Percentiles rank a stretch among this genome's conserved stretches.
These are phyloP conservation scores for Neurospora sp. DNA, from an alignment of 495 filamentous ascomycete genomes.

Conservation along the genomic window DNA sequence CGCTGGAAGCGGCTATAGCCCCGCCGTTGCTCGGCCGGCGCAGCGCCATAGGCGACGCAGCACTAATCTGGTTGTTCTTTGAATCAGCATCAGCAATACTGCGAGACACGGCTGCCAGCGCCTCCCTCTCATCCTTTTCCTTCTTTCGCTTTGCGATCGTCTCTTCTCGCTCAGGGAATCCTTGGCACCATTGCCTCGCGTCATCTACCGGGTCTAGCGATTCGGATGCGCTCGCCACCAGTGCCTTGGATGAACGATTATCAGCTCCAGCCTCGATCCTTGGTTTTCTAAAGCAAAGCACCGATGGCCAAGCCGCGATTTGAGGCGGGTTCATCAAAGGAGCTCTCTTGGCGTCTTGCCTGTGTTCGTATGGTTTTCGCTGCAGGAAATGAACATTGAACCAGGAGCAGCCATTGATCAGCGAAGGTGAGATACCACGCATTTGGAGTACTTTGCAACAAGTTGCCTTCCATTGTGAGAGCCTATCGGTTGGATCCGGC, in stretches of 20 bases:
- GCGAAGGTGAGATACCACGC: slow-evolving; percentile 28
- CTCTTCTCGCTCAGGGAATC: slow-evolving; percentile 38
- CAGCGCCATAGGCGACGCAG: slow-evolving; percentile 31
- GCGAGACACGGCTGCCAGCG: slow-evolving; percentile 28
- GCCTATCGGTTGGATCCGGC: slow-evolving; percentile 27
- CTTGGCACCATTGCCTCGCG: slow-evolving; percentile 59
- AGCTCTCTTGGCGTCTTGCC: slow-evolving; percentile 31
- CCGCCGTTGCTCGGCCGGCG: slow-evolving; percentile 42
- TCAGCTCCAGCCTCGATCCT: slow-evolving; percentile 13
- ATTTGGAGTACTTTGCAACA: slow-evolving; percentile 33
- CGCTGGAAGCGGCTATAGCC: slow-evolving; percentile 43
- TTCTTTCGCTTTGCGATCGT: slow-evolving; percentile 37
- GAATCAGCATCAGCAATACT: slow-evolving; percentile 31
- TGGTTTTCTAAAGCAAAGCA: slow-evolving; percentile 39
- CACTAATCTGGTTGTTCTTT: slow-evolving; percentile 22
- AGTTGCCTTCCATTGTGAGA: slow-evolving; percentile 28
- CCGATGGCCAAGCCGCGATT: slow-evolving; percentile 39
- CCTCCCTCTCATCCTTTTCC: slow-evolving; percentile 31
- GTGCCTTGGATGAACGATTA: slow-evolving; percentile 6
- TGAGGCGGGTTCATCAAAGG: slow-evolving; percentile 22
- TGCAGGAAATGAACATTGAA: slow-evolving; percentile 24
- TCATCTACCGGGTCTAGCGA: slow-evolving; percentile 51
- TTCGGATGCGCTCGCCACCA: slow-evolving; percentile 8
- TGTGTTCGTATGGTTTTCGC: slow-evolving; percentile 29
- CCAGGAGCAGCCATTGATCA: slow-evolving; percentile 26